These are phyloP conservation scores for Glycine soja DNA, from an alignment of 306 rosid genomes.

Conservation along the genomic window DNA sequence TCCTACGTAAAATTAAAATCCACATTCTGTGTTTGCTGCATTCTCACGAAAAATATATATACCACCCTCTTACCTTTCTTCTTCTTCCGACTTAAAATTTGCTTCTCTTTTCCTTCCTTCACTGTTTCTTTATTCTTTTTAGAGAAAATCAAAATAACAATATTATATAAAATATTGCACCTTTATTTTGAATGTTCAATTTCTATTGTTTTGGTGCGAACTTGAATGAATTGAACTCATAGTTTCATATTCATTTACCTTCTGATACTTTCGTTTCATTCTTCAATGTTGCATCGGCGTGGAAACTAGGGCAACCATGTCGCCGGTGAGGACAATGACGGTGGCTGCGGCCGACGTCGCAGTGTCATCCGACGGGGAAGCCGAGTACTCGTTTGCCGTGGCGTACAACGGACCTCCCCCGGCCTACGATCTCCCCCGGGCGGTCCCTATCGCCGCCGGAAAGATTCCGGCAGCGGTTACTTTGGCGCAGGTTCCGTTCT, in stretches of 20 bases:
- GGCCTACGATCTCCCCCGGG: slow-evolving; percentile 75
- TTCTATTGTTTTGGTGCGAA: slow-evolving; percentile 32
- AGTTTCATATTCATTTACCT: too few species aligned
- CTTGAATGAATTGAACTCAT: neutral
- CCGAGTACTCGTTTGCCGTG: slow-evolving; percentile 72
- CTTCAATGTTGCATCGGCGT: slow-evolving; percentile 40
- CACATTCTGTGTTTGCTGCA: slow-evolving; percentile 8
- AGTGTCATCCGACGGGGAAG: slow-evolving; percentile 23
- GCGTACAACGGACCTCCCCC: slow-evolving; percentile 84
- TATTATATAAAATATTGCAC: neutral
- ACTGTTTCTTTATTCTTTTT: slow-evolving; percentile 26
- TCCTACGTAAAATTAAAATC: neutral
- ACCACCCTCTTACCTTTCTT: slow-evolving; percentile 23
- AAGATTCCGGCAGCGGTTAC: slow-evolving; percentile 56
- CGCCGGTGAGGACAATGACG: slow-evolving; percentile 58
- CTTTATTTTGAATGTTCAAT: slow-evolving; percentile 54
- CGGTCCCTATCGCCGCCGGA: slow-evolving; percentile 75
- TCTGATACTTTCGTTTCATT: neutral
- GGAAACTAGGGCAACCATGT: slow-evolving; percentile 57
- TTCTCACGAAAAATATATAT: neutral
- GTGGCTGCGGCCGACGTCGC: slow-evolving; percentile 30
- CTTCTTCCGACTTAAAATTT: neutral
- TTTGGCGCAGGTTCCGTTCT: slow-evolving; percentile 60
- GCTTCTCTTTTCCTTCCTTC: slow-evolving; percentile 36
- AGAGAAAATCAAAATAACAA: neutral